Evolutionary conservation across 2,329 filamentous ascomycete species (phyloP).

Genomic region (Beauveria sp.): DNA sequence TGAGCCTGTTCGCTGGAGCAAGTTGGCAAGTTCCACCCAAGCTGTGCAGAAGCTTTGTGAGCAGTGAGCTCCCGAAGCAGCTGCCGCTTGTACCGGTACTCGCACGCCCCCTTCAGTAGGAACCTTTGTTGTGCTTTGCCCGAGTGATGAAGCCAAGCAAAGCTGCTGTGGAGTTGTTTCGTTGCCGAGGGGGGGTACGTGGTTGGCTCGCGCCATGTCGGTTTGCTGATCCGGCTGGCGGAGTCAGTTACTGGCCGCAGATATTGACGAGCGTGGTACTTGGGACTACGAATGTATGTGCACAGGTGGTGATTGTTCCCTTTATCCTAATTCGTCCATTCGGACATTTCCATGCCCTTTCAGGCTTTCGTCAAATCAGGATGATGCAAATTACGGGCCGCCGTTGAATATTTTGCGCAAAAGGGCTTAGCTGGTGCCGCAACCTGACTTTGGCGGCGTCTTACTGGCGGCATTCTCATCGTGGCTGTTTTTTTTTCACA

Average conservation of each 20-base stretch:
- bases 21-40: background rate
- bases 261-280: no score
- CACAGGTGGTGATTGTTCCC: no score
- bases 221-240: conserved; percentile 1
- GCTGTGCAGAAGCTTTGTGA: background rate
- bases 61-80: background rate
- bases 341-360: background rate
- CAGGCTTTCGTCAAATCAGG: background rate
- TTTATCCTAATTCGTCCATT: background rate
- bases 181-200: background rate
- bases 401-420: background rate
- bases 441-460: background rate
- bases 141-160: background rate
- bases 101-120: background rate
- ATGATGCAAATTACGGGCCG: background rate
- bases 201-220: background rate
- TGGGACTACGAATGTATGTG: no score
- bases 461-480: background rate
- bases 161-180: background rate
- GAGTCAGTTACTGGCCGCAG: no score
- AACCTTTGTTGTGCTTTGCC: no score
- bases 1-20: background rate
- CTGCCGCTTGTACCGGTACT: background rate
- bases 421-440: background rate
- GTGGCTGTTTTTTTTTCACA: background rate